Evolutionary conservation across 2,329 filamentous ascomycete genomes (phyloP), one percentile per base, ranked within the genome.

Genomic region (Pyrenophora tritici-repentis): DNA sequence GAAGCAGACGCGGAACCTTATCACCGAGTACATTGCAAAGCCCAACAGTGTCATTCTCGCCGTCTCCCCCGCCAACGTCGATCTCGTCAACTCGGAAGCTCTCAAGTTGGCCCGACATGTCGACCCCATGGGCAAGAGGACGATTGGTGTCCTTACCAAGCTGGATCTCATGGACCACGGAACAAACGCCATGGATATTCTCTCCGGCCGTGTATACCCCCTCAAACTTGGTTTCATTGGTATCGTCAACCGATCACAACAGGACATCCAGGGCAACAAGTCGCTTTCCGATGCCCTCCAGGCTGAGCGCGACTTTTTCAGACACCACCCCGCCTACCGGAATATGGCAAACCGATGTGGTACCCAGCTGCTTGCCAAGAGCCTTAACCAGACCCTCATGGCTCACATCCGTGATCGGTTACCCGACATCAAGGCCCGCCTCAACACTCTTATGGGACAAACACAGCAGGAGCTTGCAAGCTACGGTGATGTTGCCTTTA

Each of bases 361-460:
- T 61, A 99, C 94, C 2, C 91, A 95, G 51, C 97, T 89, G 69
- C 79, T 99, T 48, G 94, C 94, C 43, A 97, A 94, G 79, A 96
- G 90, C 12, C 82, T 99, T 55, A 99, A 97, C 75, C 88, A 88
- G 36, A 99, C 94, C 10, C 82, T 99, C 59, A 97, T 99, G 94
- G 78, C 86, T 17, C 94, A 99, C 70, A 99, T 99, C 70, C 89
- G 94, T 54, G 94, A 99, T 72, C 86, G 94, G 39, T 79, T 99
- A 65, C 94, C 94, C 24, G 94, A 99, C 73, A 99, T 99, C 79
- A 99, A 99, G 77, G 94, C 94, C 42, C 87, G 94, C 47, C 82
- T 99, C 55, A 99, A 99, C 75, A 99, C 94, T 1, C 79, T 99
- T 43, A 99, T 99, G 94, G 94, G 94, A n/a, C 94, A 99, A 76